These are phyloP conservation scores for Hibiscus tridactylites DNA, from an alignment of 345 rosid genomes.

Conservation along the genomic window DNA sequence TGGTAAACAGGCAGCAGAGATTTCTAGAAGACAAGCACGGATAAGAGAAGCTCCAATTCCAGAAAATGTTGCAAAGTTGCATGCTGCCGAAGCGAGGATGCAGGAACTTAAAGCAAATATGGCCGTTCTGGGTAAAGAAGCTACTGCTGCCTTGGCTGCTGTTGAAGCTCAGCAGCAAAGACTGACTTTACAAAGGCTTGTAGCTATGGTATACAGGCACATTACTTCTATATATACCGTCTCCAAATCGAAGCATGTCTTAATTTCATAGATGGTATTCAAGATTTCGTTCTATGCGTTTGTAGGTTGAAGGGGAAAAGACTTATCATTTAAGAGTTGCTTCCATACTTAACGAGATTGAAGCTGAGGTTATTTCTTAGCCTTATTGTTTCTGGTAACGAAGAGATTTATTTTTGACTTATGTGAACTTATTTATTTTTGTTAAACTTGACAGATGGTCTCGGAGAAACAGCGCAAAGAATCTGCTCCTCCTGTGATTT, in stretches of 20 bases:
- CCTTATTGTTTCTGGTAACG: not conserved
- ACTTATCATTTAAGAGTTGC: constrained; percentile 78
- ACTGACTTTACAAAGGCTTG: constrained; percentile 86
- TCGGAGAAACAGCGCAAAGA: constrained; percentile 92
- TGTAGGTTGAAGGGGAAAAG: constrained; percentile 92
- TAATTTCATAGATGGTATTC: not conserved
- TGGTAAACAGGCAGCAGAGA: constrained; percentile 67
- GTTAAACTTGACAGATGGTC: constrained; percentile 53
- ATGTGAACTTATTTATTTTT: constrained; percentile 7
- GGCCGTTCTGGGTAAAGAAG: constrained; percentile 98
- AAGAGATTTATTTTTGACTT: constrained; percentile 2
- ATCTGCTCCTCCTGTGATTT: constrained; percentile 81
- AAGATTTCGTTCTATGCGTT: constrained; percentile 11
- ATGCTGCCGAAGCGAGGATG: constrained; percentile 77
- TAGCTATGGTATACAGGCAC: constrained; percentile 55
- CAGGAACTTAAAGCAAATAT: constrained; percentile 78
- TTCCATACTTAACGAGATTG: constrained; percentile 85
- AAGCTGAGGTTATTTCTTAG: constrained; percentile 79
- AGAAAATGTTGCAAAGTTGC: constrained; percentile 88
- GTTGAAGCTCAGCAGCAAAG: constrained; percentile 92
- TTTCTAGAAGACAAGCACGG: constrained; percentile 70
- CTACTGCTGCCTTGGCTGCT: constrained; percentile 91
- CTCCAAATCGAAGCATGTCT: constrained; percentile 10
- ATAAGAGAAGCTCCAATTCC: constrained; percentile 77
- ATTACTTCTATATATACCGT: not conserved